Evolutionary conservation across 805 yeast species (phyloP).

Genomic region (Dipodascopsis uninucleata): DNA sequence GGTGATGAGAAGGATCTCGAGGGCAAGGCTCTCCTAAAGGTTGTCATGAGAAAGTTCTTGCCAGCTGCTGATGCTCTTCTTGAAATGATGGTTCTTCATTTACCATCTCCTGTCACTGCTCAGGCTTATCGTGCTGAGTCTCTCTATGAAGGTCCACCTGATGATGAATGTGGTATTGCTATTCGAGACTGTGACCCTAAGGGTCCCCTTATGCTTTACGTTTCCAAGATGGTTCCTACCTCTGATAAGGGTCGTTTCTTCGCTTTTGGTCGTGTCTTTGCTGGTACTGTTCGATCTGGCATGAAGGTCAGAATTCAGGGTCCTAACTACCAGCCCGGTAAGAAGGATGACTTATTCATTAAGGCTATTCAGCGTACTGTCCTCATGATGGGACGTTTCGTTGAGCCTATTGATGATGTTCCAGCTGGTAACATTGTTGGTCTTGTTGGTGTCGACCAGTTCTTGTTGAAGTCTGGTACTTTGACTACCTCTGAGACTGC

Average conservation of each 20-base stretch:
- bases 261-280: slow-evolving; percentile 99
- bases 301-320: slow-evolving; percentile 99
- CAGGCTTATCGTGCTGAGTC: slow-evolving; percentile 99
- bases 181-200: slow-evolving; percentile 98
- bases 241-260: slow-evolving; percentile 99
- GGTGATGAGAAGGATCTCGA: slow-evolving; percentile 96
- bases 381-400: slow-evolving; percentile 98
- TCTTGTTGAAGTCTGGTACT: slow-evolving; percentile 99
- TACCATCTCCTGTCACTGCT: slow-evolving; percentile 99
- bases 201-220: slow-evolving; percentile 98
- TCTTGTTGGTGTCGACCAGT: slow-evolving; percentile 99
- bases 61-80: slow-evolving; percentile 99
- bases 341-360: slow-evolving; percentile 94
- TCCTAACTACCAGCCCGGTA: slow-evolving; percentile 98
- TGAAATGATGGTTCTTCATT: slow-evolving; percentile 97
- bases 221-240: slow-evolving; percentile 99
- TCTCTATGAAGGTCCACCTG: slow-evolving; percentile 96
- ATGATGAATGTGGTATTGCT: slow-evolving; percentile 81
- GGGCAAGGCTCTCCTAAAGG: slow-evolving; percentile 97
- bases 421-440: slow-evolving; percentile 99
- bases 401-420: slow-evolving; percentile 97
- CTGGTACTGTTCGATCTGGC: slow-evolving; percentile 99
- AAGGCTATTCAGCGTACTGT: slow-evolving; percentile 99
- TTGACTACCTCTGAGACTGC: slow-evolving; percentile 93
- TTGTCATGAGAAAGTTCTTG: slow-evolving; percentile 98